These are phyloP conservation scores for Keithomyces neogunnii DNA, from an alignment of 2,329 filamentous ascomycete species.

Conservation along the genomic window DNA sequence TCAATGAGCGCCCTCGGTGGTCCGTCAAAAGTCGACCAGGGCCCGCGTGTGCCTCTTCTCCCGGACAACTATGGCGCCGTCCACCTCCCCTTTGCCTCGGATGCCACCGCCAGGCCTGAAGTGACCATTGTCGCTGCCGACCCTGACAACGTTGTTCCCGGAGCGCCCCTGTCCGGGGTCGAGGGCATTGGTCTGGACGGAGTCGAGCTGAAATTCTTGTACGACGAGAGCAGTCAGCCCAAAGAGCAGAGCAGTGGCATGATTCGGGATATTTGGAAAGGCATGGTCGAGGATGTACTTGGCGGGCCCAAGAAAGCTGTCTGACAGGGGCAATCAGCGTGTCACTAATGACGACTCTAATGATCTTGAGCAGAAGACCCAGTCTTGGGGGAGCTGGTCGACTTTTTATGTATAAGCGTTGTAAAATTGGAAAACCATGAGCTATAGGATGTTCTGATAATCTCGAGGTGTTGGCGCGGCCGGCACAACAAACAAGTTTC, in stretches of 20 bases:
- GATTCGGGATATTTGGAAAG: constrained; percentile 47
- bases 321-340: not conserved
- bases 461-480: not conserved
- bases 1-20: constrained; percentile 25
- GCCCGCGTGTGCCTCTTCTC: constrained; percentile 49
- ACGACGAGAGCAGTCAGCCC: constrained; percentile 22
- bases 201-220: constrained; percentile 44
- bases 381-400: not conserved
- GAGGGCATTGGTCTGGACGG: constrained; percentile 50
- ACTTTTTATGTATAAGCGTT: constrained; percentile 2
- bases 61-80: constrained; percentile 47
- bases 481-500: not conserved
- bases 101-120: constrained; percentile 34
- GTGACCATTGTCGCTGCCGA: constrained; percentile 49
- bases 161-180: constrained; percentile 46
- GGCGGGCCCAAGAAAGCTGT: constrained; percentile 14
- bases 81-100: constrained; percentile 32
- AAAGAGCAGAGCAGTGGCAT: constrained; percentile 31
- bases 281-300: constrained; percentile 43
- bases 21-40: constrained; percentile 23
- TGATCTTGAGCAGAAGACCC: not conserved
- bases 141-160: constrained; percentile 42
- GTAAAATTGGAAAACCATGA: not conserved
- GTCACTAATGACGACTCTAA: not conserved
- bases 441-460: constrained; percentile 3